These are phyloP conservation scores for Pythium periplocum DNA, from an alignment of 352 stramenopile species.

Conservation along the genomic window DNA sequence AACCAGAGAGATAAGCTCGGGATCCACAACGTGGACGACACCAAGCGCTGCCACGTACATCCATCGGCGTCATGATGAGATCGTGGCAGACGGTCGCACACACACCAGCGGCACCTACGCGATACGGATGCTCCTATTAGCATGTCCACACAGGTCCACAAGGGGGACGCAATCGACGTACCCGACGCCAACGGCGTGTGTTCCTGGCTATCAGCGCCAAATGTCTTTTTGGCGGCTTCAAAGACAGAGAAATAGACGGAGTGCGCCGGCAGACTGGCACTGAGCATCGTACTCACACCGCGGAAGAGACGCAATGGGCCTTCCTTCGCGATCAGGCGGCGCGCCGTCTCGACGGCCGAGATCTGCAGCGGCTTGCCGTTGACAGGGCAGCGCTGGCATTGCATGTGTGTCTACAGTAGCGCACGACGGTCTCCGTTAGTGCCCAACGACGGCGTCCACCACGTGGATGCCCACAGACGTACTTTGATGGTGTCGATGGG, in stretches of 20 bases:
- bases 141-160: too few relatives aligned
- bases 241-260: constrained; percentile 93
- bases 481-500: constrained; percentile 90
- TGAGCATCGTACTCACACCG: constrained; percentile 96
- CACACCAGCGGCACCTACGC: constrained; percentile 81
- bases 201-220: constrained; percentile 65
- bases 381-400: constrained; percentile 83
- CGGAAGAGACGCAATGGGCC: constrained; percentile 90
- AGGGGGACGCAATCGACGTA: constrained; percentile 1
- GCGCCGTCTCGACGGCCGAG: constrained; percentile 55
- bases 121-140: background rate
- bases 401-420: constrained; percentile 92
- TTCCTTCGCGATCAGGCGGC: constrained; percentile 60
- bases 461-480: constrained; percentile 1
- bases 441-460: background rate
- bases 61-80: constrained; percentile 97
- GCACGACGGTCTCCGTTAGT: too few relatives aligned
- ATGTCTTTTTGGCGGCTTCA: constrained; percentile 81
- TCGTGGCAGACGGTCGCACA: constrained; percentile 96
- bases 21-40: constrained; percentile 3
- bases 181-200: constrained; percentile 70
- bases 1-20: background rate
- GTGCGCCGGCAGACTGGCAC: constrained; percentile 96
- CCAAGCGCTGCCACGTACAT: constrained; percentile 49
- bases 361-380: constrained; percentile 56